phyloP scores from a whole-genome alignment of 768 basidiomycete genomes.

The Lactarius hengduanensis region DNA sequence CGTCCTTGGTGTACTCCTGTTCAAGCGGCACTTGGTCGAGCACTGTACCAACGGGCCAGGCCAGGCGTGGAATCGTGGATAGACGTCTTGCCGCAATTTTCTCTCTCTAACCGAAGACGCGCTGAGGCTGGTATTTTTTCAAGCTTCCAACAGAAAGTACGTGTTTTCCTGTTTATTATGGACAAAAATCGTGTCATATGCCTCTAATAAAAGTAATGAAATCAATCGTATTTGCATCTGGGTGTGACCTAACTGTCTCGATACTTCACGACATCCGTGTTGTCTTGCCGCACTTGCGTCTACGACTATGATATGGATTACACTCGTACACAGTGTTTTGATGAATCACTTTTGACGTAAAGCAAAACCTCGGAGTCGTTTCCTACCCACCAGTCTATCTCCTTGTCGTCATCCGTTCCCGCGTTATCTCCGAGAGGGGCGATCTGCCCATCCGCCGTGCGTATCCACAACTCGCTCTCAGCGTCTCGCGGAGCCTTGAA shows the following conservation, averaged over 20 bases:
- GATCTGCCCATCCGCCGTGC: conserved; percentile 49
- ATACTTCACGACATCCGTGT: background rate
- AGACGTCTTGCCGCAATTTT: background rate
- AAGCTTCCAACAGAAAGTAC: background rate
- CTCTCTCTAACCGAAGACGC: background rate
- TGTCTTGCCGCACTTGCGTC: background rate
- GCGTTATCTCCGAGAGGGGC: conserved; percentile 40
- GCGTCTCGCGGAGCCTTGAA: conserved; percentile 35
- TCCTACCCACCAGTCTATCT: conserved; percentile 71
- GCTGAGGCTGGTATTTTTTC: background rate
- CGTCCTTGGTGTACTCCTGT: background rate
- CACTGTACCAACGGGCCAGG: background rate
- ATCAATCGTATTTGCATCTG: background rate
- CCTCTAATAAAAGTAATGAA: background rate
- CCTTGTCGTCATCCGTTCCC: conserved; percentile 43
- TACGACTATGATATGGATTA: background rate
- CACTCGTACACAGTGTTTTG: no score
- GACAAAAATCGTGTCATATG: background rate
- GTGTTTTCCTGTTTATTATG: background rate
- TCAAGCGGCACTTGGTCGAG: background rate
- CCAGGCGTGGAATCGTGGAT: background rate
- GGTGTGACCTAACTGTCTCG: background rate
- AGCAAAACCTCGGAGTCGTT: conserved; percentile 42
- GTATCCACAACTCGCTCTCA: conserved; percentile 52
- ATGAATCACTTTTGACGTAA: conserved; percentile 12